Evolutionary conservation across 257 asterid genomes (phyloP), one percentile per base, ranked within the genome.

Genomic region (Thymus mandschuricus): DNA sequence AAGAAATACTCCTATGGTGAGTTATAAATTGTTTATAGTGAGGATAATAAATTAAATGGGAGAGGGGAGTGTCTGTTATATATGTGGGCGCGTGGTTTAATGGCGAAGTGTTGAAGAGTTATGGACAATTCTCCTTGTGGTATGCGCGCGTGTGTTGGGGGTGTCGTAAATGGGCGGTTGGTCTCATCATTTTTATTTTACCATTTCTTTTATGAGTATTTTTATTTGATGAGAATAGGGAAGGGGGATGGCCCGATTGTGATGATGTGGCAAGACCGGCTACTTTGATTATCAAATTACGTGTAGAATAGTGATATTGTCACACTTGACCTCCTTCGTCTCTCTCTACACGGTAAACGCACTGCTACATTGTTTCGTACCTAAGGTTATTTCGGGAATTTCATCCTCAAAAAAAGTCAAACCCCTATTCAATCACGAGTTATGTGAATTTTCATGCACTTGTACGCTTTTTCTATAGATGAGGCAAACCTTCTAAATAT

Each of bases 1-100:
- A 80, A 64, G 86, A 68, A 80, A 74, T 80, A 43, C 60, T 38
- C 65, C 74, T 72, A 78, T 55, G 64, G 69, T 66, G 82, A 78
- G 79, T 50, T 27, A 60, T 48, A 60, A 50, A 69, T 68, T 72
- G 72, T 68, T 57, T 75, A 81, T 77, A 71, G 55, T 66, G 46
- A 71, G 30, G 46, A 61, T 66, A 77, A 70, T 77, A 70, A 77
- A 74, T 74, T 77, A 70, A 77, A 74, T 74, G 75, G 73, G 15
- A 66, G 73, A 62, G 69, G 72, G 66, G 71, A 70, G 78, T 71
- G 68, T 70, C 35, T 59, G 52, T 34, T 57, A 31, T 69, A 0
- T 69, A n/a, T 73, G 3, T 64, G 54, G 29, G 68, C 34, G 55
- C 0, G 8, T 49, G 55, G 1, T 13, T 11, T 3, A 10, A 7